A percentile compares a stretch with the other conserved stretches of the same genome.
Conservation (phyloP, 495 filamentous ascomycete genomes). For the Corynascus novoguineensis region DNA sequence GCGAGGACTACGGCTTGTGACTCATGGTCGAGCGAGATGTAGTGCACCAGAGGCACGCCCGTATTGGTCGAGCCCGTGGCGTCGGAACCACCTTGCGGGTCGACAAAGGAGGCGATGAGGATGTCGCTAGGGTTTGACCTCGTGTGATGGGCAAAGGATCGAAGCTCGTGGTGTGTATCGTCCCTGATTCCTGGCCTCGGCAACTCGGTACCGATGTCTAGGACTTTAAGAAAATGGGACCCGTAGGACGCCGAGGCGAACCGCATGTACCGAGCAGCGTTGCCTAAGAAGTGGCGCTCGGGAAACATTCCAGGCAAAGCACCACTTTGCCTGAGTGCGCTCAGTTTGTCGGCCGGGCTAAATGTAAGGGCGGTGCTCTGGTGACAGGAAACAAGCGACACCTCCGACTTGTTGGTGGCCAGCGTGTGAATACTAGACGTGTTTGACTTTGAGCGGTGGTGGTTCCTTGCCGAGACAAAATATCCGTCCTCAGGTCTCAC, state of each 20-base stretch:
- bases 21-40: conserved; percentile 70
- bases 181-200: conserved; percentile 43
- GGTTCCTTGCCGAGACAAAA: conserved; percentile 16
- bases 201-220: conserved; percentile 56
- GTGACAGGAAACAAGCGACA: conserved; percentile 57
- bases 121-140: conserved; percentile 62
- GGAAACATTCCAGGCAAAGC: conserved; percentile 62
- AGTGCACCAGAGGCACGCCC: conserved; percentile 74
- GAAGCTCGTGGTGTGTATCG: conserved; percentile 59
- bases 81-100: conserved; percentile 69
- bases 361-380: conserved; percentile 45
- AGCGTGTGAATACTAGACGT: conserved; percentile 65
- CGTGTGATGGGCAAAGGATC: conserved; percentile 66
- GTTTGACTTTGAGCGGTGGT: conserved; percentile 34
- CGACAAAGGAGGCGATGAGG: conserved; percentile 68
- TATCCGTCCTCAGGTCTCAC: conserved; percentile 5
- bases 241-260: conserved; percentile 77
- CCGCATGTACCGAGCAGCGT: conserved; percentile 68
- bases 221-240: conserved; percentile 60
- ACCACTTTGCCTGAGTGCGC: conserved; percentile 52
- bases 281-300: conserved; percentile 58
- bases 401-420: conserved; percentile 57
- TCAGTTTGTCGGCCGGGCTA: conserved; percentile 50
- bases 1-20: conserved; percentile 72
- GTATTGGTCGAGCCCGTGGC: conserved; percentile 63